These are phyloP conservation scores for Ceriops decandra DNA, from an alignment of 345 rosid species.

Conservation along the genomic window DNA sequence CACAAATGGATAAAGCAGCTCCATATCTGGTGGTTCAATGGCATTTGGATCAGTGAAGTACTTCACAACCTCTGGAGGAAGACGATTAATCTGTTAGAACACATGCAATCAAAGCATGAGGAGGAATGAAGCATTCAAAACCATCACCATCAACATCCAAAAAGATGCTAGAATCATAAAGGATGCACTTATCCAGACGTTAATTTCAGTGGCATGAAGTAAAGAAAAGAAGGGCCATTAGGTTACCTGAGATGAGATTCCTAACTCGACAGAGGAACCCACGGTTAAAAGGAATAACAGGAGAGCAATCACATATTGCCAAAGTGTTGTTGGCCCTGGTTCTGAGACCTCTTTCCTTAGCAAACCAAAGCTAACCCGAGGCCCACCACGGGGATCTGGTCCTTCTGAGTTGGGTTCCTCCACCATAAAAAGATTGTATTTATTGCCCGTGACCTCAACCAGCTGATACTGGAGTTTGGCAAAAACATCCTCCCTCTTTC, in stretches of 20 bases:
- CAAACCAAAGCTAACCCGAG: conserved; percentile 90
- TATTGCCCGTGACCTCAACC: conserved; percentile 56
- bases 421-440: conserved; percentile 89
- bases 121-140: not conserved
- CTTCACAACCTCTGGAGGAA: conserved; percentile 88
- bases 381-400: conserved; percentile 92
- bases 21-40: conserved; percentile 84
- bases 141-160: conserved; percentile 1
- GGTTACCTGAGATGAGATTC: conserved; percentile 89
- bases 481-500: conserved; percentile 73
- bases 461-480: conserved; percentile 68
- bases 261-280: conserved; percentile 88
- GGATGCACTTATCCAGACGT: not conserved
- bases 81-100: conserved; percentile 68
- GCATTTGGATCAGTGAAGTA: conserved; percentile 95
- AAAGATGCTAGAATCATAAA: conserved; percentile 6
- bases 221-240: conserved; percentile 1
- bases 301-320: conserved; percentile 94
- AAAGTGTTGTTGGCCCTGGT: conserved; percentile 92
- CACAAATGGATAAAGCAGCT: conserved; percentile 76
- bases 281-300: conserved; percentile 77
- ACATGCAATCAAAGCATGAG: conserved; percentile 15
- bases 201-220: no score
- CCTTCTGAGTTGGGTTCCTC: conserved; percentile 93
- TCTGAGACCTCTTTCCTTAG: conserved; percentile 92